Evolutionary conservation across 495 filamentous ascomycete genomes (phyloP).

Genomic region (Aspergillus bertholletiae): DNA sequence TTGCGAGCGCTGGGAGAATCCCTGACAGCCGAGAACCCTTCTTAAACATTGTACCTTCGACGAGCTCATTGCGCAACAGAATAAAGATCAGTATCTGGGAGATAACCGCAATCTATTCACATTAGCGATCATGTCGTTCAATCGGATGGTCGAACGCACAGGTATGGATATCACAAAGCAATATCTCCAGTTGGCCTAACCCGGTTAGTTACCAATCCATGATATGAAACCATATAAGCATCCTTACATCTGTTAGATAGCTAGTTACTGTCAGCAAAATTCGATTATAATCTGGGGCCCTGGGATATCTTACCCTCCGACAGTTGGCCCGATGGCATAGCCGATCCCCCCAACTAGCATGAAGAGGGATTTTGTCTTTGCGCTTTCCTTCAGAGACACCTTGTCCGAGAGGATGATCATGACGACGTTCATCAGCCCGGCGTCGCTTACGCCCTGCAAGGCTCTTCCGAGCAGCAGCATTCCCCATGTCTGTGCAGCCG

Average conservation of each 20-base stretch:
- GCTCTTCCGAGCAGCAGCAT: conserved; percentile 56
- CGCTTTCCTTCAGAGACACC: conserved; percentile 53
- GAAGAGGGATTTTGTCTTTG: conserved; percentile 56
- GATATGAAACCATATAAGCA: neutral
- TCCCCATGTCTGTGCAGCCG: conserved; percentile 51
- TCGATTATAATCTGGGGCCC: neutral
- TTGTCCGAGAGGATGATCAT: conserved; percentile 55
- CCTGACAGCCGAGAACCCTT: conserved; percentile 15
- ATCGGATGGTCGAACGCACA: conserved; percentile 24
- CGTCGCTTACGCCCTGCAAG: conserved; percentile 52
- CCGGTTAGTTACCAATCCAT: conserved; percentile 17
- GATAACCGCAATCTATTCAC: conserved; percentile 23
- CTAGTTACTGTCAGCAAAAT: conserved; percentile 8
- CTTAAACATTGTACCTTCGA: conserved; percentile 22
- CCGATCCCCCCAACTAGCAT: conserved; percentile 45
- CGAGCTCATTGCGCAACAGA: conserved; percentile 32
- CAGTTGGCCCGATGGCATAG: conserved; percentile 52
- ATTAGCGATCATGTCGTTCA: neutral
- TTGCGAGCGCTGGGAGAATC: conserved; percentile 37
- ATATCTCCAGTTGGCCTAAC: conserved; percentile 51
- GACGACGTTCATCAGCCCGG: conserved; percentile 52
- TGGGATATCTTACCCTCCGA: conserved; percentile 37
- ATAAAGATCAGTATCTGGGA: conserved; percentile 26
- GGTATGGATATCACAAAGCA: conserved; percentile 57
- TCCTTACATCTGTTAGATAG: conserved; percentile 24